phyloP scores from a whole-genome alignment of 1,139 yeast species.

The Debaryomyces psychrophilus region DNA sequence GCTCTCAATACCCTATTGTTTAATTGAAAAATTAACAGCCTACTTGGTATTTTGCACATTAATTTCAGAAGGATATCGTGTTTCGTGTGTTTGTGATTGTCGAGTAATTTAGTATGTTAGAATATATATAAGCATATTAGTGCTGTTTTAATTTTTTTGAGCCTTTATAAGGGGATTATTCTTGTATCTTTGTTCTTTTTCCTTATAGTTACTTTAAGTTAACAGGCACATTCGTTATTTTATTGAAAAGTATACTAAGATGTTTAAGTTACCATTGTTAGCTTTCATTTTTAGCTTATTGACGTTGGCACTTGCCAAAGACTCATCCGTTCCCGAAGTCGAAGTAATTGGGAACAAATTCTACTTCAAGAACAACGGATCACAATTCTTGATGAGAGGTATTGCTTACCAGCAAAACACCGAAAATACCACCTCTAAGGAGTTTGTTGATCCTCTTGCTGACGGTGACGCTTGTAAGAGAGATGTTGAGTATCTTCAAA shows the following conservation, averaged over 20 bases:
- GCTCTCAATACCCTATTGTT: slow-evolving; percentile 6
- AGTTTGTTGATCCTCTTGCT: slow-evolving; percentile 73
- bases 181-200: not conserved
- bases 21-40: slow-evolving; percentile 4
- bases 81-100: slow-evolving; percentile 6
- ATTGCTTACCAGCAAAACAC: slow-evolving; percentile 71
- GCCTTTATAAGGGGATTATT: not conserved
- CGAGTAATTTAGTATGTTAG: slow-evolving; percentile 1
- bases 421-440: slow-evolving; percentile 35
- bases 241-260: slow-evolving; percentile 1
- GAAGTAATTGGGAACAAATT: slow-evolving; percentile 75
- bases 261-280: slow-evolving; percentile 12
- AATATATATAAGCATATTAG: slow-evolving; percentile 6
- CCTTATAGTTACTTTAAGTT: slow-evolving; percentile 1
- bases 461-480: slow-evolving; percentile 72
- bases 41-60: not conserved
- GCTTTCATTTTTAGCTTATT: slow-evolving; percentile 12
- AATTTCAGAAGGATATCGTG: slow-evolving; percentile 6
- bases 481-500: slow-evolving; percentile 77
- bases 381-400: slow-evolving; percentile 81
- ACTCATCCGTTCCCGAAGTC: slow-evolving; percentile 52
- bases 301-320: slow-evolving; percentile 20
- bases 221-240: slow-evolving; percentile 6
- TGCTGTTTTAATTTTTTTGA: not conserved
- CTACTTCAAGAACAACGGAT: slow-evolving; percentile 73